Base-by-base conservation (phyloP, 1,284 basidiomycete genomes). In the Abortiporus biennis region DNA sequence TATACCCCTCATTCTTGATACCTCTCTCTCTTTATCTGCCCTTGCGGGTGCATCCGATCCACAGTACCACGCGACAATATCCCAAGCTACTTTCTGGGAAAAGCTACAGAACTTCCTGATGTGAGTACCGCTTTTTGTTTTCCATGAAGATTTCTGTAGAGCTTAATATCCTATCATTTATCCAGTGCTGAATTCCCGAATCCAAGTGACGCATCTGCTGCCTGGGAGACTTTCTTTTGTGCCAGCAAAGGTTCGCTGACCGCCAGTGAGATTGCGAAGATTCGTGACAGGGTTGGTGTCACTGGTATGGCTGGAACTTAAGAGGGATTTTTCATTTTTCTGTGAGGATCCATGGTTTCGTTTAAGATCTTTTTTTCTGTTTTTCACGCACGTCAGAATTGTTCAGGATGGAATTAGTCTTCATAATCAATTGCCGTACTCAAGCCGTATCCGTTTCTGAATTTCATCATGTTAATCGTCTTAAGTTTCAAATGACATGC, bases 261-360 rank as follows among this genome's bases (percentile, higher is more conserved):
- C 3, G 73, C 80, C 0, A 78, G 67, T 52, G 83, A 90, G 56
- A 85, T 90, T 45, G 86, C 86, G 20, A 84, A 74, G 65, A 86
- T 90, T 54, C 74, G 86, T 24, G 86, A 89, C 56, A 67, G 71
- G 21, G 80, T 86, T 31, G 85, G 85, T 15, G 71, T 88, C 27
- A 67, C 78, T 38, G 86, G 87, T 8, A 90, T 90, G 86, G 80
- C 78, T 24, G 86, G 86, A 23, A 83, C 75, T 43, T 88, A 61
- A 62, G 38, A 15, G 6, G 5, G 39, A 33, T 19, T 4, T 6
- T 11, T n/a, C n/a, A n/a, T n/a, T n/a, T n/a, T n/a, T n/a, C n/a
- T n/a, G n/a, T n/a, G n/a, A n/a, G n/a, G n/a, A n/a, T n/a, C n/a
- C n/a, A n/a, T n/a, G n/a, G n/a, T n/a, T n/a, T n/a, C n/a, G n/a